These are phyloP conservation scores for Capsicum rhomboideum DNA, from an alignment of 257 asterid species.

Conservation along the genomic window DNA sequence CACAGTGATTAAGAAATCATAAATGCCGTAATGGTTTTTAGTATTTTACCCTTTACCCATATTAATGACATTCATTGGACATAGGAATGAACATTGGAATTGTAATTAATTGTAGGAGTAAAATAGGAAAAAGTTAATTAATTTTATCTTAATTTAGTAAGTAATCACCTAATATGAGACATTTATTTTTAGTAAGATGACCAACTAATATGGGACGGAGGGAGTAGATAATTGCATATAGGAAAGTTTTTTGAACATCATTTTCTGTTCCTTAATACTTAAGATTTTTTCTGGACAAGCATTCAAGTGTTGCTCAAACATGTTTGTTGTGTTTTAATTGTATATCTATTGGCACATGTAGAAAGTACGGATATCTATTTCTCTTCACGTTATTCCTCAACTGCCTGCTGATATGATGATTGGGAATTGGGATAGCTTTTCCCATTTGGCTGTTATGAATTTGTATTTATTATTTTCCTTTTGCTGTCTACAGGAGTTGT, in stretches of 20 bases:
- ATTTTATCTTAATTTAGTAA: too few relatives aligned
- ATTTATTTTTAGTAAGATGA: too few relatives aligned
- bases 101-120: too few relatives aligned
- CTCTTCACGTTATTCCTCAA: neutral
- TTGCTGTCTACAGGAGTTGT: constrained; percentile 45
- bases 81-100: too few relatives aligned
- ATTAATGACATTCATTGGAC: too few relatives aligned
- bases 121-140: too few relatives aligned
- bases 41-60: too few relatives aligned
- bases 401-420: neutral
- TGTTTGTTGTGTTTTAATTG: neutral
- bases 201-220: too few relatives aligned
- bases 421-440: neutral
- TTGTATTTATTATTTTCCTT: neutral
- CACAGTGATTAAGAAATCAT: too few relatives aligned
- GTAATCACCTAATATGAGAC: too few relatives aligned
- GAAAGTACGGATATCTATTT: neutral
- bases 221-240: neutral
- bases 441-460: neutral
- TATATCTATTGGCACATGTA: neutral
- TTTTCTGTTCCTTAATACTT: neutral
- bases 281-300: neutral
- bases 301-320: neutral
- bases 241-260: neutral
- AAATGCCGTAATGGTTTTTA: too few relatives aligned